phyloP scores from a whole-genome alignment of 2,329 filamentous ascomycete genomes.

The Rosellinia necatrix region DNA sequence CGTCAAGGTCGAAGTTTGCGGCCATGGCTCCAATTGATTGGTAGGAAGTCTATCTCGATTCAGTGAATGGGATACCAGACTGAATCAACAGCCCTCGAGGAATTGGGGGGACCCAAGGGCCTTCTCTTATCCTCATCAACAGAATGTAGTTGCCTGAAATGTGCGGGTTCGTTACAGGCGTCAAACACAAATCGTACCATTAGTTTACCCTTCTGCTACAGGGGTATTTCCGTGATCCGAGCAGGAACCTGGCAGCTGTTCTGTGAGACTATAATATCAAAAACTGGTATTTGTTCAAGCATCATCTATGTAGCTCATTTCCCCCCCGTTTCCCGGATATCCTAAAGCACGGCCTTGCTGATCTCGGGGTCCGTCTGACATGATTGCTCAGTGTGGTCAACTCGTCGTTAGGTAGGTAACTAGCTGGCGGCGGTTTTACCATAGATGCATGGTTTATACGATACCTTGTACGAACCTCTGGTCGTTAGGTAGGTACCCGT shows the following conservation, averaged over 20 bases:
- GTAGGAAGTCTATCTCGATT: background rate
- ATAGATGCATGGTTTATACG: no score
- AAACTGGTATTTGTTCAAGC: no score
- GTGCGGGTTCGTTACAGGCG: background rate
- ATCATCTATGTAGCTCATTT: no score
- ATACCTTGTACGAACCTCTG: no score
- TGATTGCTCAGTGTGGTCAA: no score
- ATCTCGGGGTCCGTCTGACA: no score
- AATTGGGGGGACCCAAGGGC: background rate
- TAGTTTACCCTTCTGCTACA: background rate
- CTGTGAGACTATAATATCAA: no score
- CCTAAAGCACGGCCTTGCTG: no score
- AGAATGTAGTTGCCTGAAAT: conserved; percentile 16
- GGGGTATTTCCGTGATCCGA: background rate
- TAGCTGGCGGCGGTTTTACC: no score
- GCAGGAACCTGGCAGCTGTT: background rate
- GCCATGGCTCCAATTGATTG: conserved; percentile 14
- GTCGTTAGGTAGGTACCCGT: no score
- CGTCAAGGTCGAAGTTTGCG: background rate
- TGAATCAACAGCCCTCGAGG: background rate
- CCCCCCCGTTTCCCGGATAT: no score
- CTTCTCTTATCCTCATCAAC: background rate
- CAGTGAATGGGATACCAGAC: background rate
- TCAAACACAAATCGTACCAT: background rate
- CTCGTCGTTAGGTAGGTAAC: no score